These are phyloP conservation scores for Cystofilobasidium ferigula DNA, from an alignment of 768 basidiomycete genomes.

Conservation along the genomic window DNA sequence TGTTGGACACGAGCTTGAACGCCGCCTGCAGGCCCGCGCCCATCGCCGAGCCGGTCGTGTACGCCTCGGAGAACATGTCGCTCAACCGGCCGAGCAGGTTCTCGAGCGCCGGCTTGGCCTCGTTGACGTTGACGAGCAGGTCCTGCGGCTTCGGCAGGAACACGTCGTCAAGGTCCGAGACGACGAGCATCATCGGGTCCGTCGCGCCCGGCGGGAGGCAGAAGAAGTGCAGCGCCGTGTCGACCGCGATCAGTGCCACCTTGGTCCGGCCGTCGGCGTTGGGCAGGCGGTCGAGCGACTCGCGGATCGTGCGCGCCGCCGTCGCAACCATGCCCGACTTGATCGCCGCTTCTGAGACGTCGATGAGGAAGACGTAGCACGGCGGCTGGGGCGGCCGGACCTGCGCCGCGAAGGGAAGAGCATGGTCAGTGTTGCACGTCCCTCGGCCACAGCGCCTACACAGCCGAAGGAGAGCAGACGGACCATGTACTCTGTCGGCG, in stretches of 20 bases:
- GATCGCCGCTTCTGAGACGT: constrained; percentile 83
- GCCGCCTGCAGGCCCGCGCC: constrained; percentile 92
- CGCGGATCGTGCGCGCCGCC: constrained; percentile 88
- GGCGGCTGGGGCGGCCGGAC: constrained; percentile 91
- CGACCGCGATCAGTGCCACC: constrained; percentile 82
- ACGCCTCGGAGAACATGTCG: constrained; percentile 98
- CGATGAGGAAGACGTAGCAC: constrained; percentile 92
- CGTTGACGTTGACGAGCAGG: constrained; percentile 85
- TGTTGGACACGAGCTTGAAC: constrained; percentile 84
- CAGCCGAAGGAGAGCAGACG: background rate
- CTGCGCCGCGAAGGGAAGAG: constrained; percentile 27
- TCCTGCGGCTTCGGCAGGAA: constrained; percentile 95
- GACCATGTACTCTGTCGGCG: constrained; percentile 97
- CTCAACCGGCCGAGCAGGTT: constrained; percentile 67
- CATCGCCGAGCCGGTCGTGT: constrained; percentile 80
- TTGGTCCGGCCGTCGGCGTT: constrained; percentile 90
- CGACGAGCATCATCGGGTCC: constrained; percentile 90
- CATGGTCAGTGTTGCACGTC: background rate
- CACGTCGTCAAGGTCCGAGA: constrained; percentile 91
- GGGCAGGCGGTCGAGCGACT: constrained; percentile 87
- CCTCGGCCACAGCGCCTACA: background rate
- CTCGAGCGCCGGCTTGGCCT: constrained; percentile 69
- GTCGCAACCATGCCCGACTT: constrained; percentile 98
- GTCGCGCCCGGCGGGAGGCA: constrained; percentile 54
- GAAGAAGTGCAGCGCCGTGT: constrained; percentile 91